A percentile compares a stretch with the other conserved stretches of the same genome.
These are phyloP conservation scores for Neofusicoccum laricinum DNA, from an alignment of 2,329 filamentous ascomycete genomes.

Conservation along the genomic window DNA sequence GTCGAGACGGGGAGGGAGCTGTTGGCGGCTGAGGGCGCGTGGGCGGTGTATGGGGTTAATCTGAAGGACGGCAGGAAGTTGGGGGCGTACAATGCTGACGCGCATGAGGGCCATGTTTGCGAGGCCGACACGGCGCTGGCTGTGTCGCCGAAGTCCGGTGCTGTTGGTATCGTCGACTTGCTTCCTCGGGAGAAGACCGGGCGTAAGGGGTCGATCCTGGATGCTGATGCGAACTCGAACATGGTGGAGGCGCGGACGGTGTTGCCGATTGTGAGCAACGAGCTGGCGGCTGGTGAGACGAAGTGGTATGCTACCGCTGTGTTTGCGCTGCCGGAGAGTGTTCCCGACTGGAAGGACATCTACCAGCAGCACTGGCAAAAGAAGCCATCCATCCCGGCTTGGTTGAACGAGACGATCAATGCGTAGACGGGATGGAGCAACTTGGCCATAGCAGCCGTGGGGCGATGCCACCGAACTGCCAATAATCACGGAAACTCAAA, in stretches of 20 bases:
- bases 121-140: slow-evolving; percentile 33
- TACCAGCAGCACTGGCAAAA: slow-evolving; percentile 33
- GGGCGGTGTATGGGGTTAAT: slow-evolving; percentile 64
- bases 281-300: slow-evolving; percentile 55
- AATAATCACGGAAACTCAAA: not conserved
- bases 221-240: slow-evolving; percentile 78
- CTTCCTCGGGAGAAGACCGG: slow-evolving; percentile 49
- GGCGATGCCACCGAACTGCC: not conserved
- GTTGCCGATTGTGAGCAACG: slow-evolving; percentile 66
- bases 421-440: not conserved
- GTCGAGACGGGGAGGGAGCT: slow-evolving; percentile 60
- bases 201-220: slow-evolving; percentile 53
- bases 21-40: slow-evolving; percentile 71
- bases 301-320: slow-evolving; percentile 69
- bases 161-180: slow-evolving; percentile 51
- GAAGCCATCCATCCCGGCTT: slow-evolving; percentile 24
- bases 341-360: slow-evolving; percentile 6
- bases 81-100: slow-evolving; percentile 36
- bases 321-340: slow-evolving; percentile 60
- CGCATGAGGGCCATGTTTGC: slow-evolving; percentile 39
- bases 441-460: too few relatives aligned
- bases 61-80: slow-evolving; percentile 58
- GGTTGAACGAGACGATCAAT: slow-evolving; percentile 23
- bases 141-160: slow-evolving; percentile 49
- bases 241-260: slow-evolving; percentile 69